Evolutionary conservation across 257 asterid genomes (phyloP).

Genomic region (Fraxinus pennsylvanica): DNA sequence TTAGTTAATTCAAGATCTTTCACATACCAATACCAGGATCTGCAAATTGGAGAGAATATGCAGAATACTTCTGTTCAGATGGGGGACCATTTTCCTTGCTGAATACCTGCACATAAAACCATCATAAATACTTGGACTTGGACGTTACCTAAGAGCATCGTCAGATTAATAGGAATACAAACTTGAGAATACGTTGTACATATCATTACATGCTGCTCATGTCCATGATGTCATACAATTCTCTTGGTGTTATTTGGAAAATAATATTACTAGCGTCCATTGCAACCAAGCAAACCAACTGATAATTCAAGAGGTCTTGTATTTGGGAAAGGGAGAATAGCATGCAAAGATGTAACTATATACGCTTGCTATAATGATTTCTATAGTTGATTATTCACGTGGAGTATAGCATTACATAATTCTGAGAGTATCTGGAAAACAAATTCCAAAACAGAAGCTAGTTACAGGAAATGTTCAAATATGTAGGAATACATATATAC

Average conservation of each 20-base stretch:
- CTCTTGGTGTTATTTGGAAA: neutral
- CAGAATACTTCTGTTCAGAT: constrained; percentile 26
- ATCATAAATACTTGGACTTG: constrained; percentile 23
- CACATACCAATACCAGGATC: constrained; percentile 50
- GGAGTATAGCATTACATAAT: neutral
- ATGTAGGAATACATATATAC: neutral
- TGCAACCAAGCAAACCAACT: neutral
- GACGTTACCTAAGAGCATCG: constrained; percentile 9
- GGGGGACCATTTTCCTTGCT: constrained; percentile 44
- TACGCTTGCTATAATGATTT: neutral
- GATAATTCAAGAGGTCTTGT: neutral
- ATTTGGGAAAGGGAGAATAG: neutral
- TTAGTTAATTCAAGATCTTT: neutral
- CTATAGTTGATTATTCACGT: neutral
- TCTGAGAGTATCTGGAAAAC: neutral
- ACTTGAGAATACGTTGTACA: constrained; percentile 1
- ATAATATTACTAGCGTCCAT: neutral
- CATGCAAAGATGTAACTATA: neutral
- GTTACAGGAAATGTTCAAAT: neutral
- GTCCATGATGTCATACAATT: constrained; percentile 5
- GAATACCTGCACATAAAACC: constrained; percentile 56
- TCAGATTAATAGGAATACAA: neutral
- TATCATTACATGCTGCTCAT: constrained; percentile 14
- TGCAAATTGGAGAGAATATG: constrained; percentile 41
- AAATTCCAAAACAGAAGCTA: neutral